phyloP scores from a whole-genome alignment of 2,329 filamentous ascomycete species.

The Colletotrichum tropicicola region DNA sequence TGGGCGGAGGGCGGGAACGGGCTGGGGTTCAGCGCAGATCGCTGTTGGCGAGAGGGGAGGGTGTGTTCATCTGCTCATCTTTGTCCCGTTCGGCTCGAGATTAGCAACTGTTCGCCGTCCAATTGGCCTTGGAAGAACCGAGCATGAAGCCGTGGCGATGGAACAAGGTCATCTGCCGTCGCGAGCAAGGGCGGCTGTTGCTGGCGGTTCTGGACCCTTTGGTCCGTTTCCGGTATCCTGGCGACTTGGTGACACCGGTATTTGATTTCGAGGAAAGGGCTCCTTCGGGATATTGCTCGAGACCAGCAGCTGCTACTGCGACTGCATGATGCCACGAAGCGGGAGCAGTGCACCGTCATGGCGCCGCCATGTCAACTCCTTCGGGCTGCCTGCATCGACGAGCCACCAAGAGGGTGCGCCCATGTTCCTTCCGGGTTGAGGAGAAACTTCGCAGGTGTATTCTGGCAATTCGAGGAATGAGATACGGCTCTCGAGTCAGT shows the following conservation, averaged over 20 bases:
- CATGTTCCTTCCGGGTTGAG: background rate
- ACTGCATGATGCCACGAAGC: background rate
- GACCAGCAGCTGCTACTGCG: background rate
- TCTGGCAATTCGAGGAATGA: background rate
- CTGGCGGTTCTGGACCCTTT: background rate
- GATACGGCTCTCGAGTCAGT: too few relatives aligned
- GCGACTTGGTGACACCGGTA: background rate
- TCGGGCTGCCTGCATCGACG: background rate
- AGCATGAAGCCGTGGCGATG: background rate
- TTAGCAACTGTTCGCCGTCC: background rate
- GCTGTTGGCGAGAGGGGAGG: constrained; percentile 14
- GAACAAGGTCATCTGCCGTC: constrained; percentile 13
- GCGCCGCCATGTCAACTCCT: too few relatives aligned
- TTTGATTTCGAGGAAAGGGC: too few relatives aligned
- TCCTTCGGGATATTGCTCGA: too few relatives aligned
- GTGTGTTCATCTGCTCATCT: constrained; percentile 23
- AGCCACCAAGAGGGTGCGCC: background rate
- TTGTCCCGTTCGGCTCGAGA: constrained; percentile 2
- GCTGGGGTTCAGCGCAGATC: constrained; percentile 22
- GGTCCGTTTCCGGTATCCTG: constrained; percentile 7
- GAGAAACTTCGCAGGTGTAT: background rate
- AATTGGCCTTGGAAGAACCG: constrained; percentile 1
- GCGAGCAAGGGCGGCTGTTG: background rate
- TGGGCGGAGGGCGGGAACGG: constrained; percentile 11
- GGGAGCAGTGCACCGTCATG: too few relatives aligned